Base-by-base conservation (phyloP, 768 basidiomycete genomes). In the Rhodocollybia butyracea region DNA sequence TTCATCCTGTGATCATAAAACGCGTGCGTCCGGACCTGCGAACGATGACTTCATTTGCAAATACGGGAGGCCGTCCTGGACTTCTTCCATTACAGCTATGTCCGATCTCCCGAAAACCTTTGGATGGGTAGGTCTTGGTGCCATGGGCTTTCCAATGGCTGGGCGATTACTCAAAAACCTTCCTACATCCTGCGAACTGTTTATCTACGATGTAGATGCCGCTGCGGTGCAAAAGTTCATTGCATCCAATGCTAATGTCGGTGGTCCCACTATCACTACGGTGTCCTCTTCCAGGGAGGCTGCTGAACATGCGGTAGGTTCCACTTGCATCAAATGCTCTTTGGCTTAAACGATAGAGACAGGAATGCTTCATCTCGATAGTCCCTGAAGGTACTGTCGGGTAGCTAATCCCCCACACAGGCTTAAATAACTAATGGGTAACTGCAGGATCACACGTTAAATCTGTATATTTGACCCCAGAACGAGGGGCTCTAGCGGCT, bases 81-180 rank as follows among this genome's bases (percentile, higher is more conserved):
- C 13, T 22, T 13, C 48, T 26, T n/a, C 41, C 39, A 53, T 53
- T 32, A 13, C 24, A 36, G 36, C 51, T 24, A 13, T 29, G 15
- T 7, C 26, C 30, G 29, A 48, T n/a, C 17, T 64, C 17, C 68
- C 69, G 1, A 29, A 53, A 47, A 48, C 50, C 24, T 68, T 68
- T 51, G 75, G 74, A 57, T 76, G 72, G 73, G 65, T 77, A 48
- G 74, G 75, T 17, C 63, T 75, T 5, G 75, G 75, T 11, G 74
- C 74, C 1, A 76, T 77, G 75, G 74, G 74, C 3, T 74, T 70
- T 59, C 76, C 75, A 0, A 76, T 77, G 76, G 74, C 73, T 5
- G 58, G 60, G 26, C 71, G 71, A 40, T 58, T 77, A 8, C 66
- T 68, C 12, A 63, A 62, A 43, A 71, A 70, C 43, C 52, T 71